Conservation (phyloP, 225 moss, liverwort and hornwort species). For the Bryum argenteum region DNA sequence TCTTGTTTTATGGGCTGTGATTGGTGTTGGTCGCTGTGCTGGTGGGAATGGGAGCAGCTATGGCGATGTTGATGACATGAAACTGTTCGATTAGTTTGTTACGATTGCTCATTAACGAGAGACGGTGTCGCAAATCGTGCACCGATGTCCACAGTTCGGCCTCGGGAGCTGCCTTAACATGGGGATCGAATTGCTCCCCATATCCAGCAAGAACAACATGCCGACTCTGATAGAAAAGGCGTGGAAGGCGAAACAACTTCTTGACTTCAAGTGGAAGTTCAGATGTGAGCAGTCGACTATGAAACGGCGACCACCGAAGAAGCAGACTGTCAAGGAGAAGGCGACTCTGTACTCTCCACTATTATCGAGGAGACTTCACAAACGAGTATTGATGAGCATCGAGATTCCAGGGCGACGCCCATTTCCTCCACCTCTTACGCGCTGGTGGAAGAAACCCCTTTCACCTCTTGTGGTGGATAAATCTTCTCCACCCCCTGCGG, state of each 20-base stretch:
- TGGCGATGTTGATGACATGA: no score
- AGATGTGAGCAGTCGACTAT: no score
- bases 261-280: not conserved
- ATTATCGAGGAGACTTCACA: slow-evolving; percentile 17
- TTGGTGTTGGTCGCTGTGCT: no score
- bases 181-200: not conserved
- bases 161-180: not conserved
- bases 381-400: not conserved
- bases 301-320: not conserved
- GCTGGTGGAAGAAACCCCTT: not conserved
- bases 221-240: not conserved
- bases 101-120: no score
- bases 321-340: slow-evolving; percentile 3
- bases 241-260: slow-evolving; percentile 9
- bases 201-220: not conserved
- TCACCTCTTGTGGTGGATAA: not conserved
- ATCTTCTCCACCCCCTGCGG: no score
- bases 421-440: slow-evolving; percentile 19
- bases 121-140: no score
- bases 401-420: not conserved
- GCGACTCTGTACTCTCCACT: slow-evolving; percentile 2
- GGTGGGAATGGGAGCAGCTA: no score
- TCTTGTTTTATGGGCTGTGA: no score
- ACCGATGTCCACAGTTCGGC: no score
- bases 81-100: no score